Evolutionary conservation across 371 early-diverging fungal species (phyloP).

Genomic region (Mortierella sp.): DNA sequence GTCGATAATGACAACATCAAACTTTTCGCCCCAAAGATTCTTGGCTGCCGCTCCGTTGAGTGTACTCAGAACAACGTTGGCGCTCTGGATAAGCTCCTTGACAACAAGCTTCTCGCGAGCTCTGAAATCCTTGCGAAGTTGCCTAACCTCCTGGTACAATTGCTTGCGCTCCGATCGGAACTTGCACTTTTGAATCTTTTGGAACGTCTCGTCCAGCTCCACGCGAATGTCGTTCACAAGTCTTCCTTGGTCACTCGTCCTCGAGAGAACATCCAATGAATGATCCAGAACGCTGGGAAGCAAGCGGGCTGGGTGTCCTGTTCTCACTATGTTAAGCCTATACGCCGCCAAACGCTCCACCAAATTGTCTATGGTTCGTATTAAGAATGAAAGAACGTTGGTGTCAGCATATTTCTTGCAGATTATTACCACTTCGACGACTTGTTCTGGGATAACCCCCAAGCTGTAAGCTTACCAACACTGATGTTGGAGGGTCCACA

Average conservation of each 20-base stretch:
- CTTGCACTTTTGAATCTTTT: conserved; percentile 73
- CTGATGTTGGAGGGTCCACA: conserved; percentile 96
- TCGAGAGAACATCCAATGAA: conserved; percentile 78
- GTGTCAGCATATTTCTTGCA: neutral
- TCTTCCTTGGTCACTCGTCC: conserved; percentile 81
- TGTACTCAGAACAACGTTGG: conserved; percentile 75
- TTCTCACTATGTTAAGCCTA: conserved; percentile 78
- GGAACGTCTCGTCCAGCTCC: conserved; percentile 84
- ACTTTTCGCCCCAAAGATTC: conserved; percentile 71
- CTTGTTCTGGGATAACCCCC: neutral
- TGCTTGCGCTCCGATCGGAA: conserved; percentile 74
- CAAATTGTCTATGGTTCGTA: conserved; percentile 74
- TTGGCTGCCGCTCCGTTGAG: conserved; percentile 74
- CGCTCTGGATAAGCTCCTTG: conserved; percentile 70
- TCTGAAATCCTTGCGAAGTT: conserved; percentile 81
- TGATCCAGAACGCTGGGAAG: conserved; percentile 79
- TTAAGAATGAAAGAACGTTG: neutral
- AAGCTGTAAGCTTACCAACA: conserved; percentile 72
- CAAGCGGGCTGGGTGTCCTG: conserved; percentile 92
- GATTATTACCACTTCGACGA: neutral
- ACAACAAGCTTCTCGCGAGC: conserved; percentile 81
- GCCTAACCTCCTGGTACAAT: conserved; percentile 77
- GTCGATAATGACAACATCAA: conserved; percentile 95
- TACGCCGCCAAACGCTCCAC: conserved; percentile 81
- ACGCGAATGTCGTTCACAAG: conserved; percentile 83